Percentiles rank a stretch among this genome's conserved stretches.
phyloP scores from a whole-genome alignment of 1,284 basidiomycete genomes.

The Paramarasmius palmivorus region DNA sequence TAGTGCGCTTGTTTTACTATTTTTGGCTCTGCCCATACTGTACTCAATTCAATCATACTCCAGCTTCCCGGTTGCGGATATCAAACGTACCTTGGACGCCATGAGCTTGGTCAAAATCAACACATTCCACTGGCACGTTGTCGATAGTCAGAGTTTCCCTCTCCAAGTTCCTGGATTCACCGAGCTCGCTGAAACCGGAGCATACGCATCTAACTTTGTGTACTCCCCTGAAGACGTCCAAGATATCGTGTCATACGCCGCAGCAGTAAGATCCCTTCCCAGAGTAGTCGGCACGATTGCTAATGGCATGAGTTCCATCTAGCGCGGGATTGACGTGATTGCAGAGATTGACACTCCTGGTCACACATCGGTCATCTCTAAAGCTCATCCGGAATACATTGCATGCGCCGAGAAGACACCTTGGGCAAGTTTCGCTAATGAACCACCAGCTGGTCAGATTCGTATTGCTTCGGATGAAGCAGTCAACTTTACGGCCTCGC shows the following conservation, averaged over 20 bases:
- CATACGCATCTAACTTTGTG: conserved; percentile 58
- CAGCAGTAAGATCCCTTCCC: conserved; percentile 47
- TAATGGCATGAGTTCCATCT: not conserved
- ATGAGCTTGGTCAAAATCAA: conserved; percentile 89
- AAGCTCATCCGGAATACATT: conserved; percentile 70
- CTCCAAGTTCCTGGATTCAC: conserved; percentile 63
- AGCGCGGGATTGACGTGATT: conserved; percentile 82
- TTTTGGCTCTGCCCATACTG: not conserved
- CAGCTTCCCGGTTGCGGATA: conserved; percentile 67
- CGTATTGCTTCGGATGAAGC: conserved; percentile 57
- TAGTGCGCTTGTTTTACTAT: conserved; percentile 30
- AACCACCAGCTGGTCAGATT: conserved; percentile 84
- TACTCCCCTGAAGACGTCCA: conserved; percentile 66
- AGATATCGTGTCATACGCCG: conserved; percentile 72
- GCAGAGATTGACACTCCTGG: conserved; percentile 81
- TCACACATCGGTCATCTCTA: conserved; percentile 70
- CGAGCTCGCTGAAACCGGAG: conserved; percentile 65
- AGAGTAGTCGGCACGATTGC: not conserved
- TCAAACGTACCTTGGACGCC: conserved; percentile 76
- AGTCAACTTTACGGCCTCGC: conserved; percentile 42
- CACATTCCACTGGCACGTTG: conserved; percentile 82
- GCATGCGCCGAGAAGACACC: conserved; percentile 68
- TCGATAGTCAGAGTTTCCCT: conserved; percentile 78
- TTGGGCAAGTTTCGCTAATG: conserved; percentile 66
- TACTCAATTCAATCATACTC: not conserved